A percentile compares a stretch with the other conserved stretches of the same genome.
Conservation (phyloP, 768 basidiomycete species). For the Lentinula boryana region DNA sequence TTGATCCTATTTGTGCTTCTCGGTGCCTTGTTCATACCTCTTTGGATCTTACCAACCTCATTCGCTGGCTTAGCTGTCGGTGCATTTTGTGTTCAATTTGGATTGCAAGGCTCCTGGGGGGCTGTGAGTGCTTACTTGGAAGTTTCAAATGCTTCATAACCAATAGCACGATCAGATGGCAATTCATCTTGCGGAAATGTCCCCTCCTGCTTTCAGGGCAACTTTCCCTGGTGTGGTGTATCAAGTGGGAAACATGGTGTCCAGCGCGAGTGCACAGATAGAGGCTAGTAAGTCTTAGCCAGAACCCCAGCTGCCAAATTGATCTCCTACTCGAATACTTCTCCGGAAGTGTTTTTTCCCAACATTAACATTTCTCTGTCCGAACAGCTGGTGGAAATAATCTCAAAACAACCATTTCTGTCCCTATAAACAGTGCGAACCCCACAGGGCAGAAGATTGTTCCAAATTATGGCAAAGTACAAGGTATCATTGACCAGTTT, state of each 20-base stretch:
- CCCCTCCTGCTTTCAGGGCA: slow-evolving; percentile 67
- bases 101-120: slow-evolving; percentile 71
- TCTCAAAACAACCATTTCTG: slow-evolving; percentile 24
- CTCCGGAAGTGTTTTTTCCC: slow-evolving; percentile 8
- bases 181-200: slow-evolving; percentile 60
- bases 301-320: too few species aligned
- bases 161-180: slow-evolving; percentile 35
- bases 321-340: too few species aligned
- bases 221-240: slow-evolving; percentile 66
- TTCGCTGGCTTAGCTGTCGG: slow-evolving; percentile 60
- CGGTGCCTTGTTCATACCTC: slow-evolving; percentile 43
- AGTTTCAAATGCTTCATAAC: not conserved
- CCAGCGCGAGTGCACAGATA: slow-evolving; percentile 54
- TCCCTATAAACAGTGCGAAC: slow-evolving; percentile 16
- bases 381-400: slow-evolving; percentile 29
- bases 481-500: not conserved
- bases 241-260: slow-evolving; percentile 58
- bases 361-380: not conserved
- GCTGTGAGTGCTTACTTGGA: slow-evolving; percentile 34
- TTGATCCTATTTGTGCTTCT: slow-evolving; percentile 42
- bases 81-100: slow-evolving; percentile 65
- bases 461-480: slow-evolving; percentile 37
- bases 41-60: slow-evolving; percentile 59
- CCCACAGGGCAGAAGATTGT: slow-evolving; percentile 14
- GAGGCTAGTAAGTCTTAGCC: slow-evolving; percentile 32